Percentiles rank a stretch among this genome's conserved stretches.
phyloP scores from a whole-genome alignment of 1,284 basidiomycete genomes.

The Rhodotorula mucilaginosa region DNA sequence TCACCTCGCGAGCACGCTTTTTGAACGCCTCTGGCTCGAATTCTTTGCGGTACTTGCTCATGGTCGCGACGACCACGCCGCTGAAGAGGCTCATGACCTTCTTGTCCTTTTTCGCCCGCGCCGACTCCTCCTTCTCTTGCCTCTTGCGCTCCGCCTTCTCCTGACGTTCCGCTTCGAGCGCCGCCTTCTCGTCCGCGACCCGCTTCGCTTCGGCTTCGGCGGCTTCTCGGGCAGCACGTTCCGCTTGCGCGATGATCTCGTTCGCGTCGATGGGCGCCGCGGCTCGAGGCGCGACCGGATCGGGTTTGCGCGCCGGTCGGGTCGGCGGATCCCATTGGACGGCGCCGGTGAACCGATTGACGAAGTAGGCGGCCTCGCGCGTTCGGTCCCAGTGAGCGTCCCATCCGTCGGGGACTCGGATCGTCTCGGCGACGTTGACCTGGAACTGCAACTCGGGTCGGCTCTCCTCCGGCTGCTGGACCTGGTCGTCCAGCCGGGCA shows the following conservation, averaged over 20 bases:
- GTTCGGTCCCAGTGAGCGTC: constrained; percentile 12
- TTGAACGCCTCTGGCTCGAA: constrained; percentile 88
- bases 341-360: constrained; percentile 22
- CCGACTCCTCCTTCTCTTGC: constrained; percentile 44
- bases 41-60: constrained; percentile 81
- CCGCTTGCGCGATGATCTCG: constrained; percentile 48
- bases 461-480: neutral
- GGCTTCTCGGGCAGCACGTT: constrained; percentile 49
- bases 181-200: constrained; percentile 27
- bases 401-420: constrained; percentile 30
- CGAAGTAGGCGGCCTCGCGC: constrained; percentile 20
- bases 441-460: neutral
- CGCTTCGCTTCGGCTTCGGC: constrained; percentile 36
- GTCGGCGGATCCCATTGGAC: constrained; percentile 29
- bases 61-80: constrained; percentile 80
- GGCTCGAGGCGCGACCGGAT: constrained; percentile 7
- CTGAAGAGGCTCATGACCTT: constrained; percentile 78
- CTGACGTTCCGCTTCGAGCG: constrained; percentile 34
- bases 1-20: constrained; percentile 88
- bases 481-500: constrained; percentile 23
- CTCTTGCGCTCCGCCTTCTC: constrained; percentile 58
- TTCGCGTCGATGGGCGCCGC: constrained; percentile 26
- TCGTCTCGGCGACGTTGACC: neutral
- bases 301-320: neutral
- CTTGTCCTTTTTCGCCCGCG: constrained; percentile 68